A percentile compares a stretch with the other conserved stretches of the same genome.
phyloP scores from a whole-genome alignment of 768 basidiomycete species.

The Boletellus ananas region DNA sequence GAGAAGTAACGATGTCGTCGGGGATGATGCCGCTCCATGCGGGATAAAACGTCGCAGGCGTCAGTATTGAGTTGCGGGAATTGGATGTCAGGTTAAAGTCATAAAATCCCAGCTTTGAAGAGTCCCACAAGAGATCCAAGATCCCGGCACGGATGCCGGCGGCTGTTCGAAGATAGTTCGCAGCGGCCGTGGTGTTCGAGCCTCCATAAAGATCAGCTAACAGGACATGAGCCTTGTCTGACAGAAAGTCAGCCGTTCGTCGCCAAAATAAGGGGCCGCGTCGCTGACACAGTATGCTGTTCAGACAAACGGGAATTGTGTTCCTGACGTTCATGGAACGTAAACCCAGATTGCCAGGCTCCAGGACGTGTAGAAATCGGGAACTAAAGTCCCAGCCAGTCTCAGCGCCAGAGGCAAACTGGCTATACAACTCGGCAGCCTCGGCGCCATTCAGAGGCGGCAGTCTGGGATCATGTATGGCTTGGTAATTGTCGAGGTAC shows the following conservation, averaged over 20 bases:
- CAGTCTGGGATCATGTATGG: slow-evolving; percentile 63
- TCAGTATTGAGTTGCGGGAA: slow-evolving; percentile 60
- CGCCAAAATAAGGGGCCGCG: not conserved
- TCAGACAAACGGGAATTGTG: slow-evolving; percentile 72
- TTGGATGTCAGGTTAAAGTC: slow-evolving; percentile 80
- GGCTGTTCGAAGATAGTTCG: slow-evolving; percentile 55
- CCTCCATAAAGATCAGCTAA: slow-evolving; percentile 58
- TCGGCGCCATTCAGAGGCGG: slow-evolving; percentile 58
- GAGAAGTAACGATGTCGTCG: slow-evolving; percentile 53
- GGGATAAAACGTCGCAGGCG: slow-evolving; percentile 78
- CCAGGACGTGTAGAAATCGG: slow-evolving; percentile 38
- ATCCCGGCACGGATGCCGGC: slow-evolving; percentile 60
- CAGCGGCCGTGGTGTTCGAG: slow-evolving; percentile 40
- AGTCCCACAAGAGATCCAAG: slow-evolving; percentile 85
- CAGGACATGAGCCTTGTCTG: slow-evolving; percentile 61
- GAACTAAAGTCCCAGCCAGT: slow-evolving; percentile 50
- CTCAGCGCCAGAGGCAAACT: slow-evolving; percentile 88
- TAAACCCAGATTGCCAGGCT: slow-evolving; percentile 49
- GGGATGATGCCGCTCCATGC: slow-evolving; percentile 87
- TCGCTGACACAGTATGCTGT: slow-evolving; percentile 75
- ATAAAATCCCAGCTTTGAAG: slow-evolving; percentile 80
- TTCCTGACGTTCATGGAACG: slow-evolving; percentile 68
- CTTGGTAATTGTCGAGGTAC: slow-evolving; percentile 72
- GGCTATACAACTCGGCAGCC: slow-evolving; percentile 68
- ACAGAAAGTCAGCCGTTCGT: not conserved